Evolutionary conservation across 169 alveolate species (phyloP), one percentile per base, ranked within the genome.

Genomic region (Cyclospora cayetanensis): DNA sequence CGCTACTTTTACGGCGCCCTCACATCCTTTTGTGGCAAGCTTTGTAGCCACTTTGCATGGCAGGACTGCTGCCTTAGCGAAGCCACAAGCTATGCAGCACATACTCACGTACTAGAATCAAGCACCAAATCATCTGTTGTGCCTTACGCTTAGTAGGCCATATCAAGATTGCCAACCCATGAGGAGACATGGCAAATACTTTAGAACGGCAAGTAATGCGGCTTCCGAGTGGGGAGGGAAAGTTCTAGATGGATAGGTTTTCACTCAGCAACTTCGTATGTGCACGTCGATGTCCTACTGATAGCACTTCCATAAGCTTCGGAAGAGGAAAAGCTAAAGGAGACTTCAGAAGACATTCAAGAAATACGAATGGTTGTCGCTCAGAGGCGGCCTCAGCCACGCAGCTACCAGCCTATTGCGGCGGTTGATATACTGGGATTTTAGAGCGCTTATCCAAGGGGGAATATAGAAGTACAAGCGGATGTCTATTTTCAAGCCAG

Each of bases 31-130:
- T 12, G 20, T 31, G 46, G 46, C 15, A 27, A 42, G 34, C 27
- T 43, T 42, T 20, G 66, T 43, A 11, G 86, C 29, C 37, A 76
- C 22, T 31, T 42, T 76, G 5, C 27, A 25, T 18, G 86, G 68
- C 25, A 76, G 22, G 12, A 66, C 86, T 43, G 46, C 86, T 55
- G 20, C 86, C 68, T 76, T 76, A 37, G 22, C 86, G 86, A 76
- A 12, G 86, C 15, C 65, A 76, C 68, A 66, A 9, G 29, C 43
- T 42, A 76, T 27, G 20, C 43, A 76, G 65, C 65, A 41, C 86
- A 76, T 76, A 43, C 60, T 22, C 60, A 46, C 0, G 60, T 46
- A 0, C 20, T 15, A 0, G 60, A 46, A 46, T 15, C 11, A 15
- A 46, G 20, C 25, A 46, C 60, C 11, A 46, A 46, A 1, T 46